Percentiles rank a stretch among this genome's conserved stretches.
Conservation (phyloP, 2,329 filamentous ascomycete species). For the Microdochium nivale region DNA sequence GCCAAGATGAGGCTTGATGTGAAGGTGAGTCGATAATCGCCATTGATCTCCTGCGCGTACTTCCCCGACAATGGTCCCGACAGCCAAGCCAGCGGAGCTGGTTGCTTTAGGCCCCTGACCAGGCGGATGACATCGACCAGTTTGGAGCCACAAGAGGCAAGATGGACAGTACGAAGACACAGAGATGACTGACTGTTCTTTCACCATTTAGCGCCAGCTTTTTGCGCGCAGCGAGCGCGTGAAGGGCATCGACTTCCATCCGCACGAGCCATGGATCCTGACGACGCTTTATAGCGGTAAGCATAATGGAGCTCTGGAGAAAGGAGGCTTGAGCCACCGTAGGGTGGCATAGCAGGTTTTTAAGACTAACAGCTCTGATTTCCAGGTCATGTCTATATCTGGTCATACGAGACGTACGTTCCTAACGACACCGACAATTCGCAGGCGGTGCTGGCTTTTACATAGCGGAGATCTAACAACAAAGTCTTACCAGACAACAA, state of each 20-base stretch:
- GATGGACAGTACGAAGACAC: too few relatives aligned
- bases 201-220: slow-evolving; percentile 58
- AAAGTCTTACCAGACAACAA: slow-evolving; percentile 44
- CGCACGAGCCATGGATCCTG: slow-evolving; percentile 91
- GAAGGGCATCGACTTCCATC: slow-evolving; percentile 96
- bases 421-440: not conserved
- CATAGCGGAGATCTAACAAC: not conserved
- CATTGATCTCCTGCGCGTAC: slow-evolving; percentile 3
- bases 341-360: not conserved
- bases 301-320: slow-evolving; percentile 10
- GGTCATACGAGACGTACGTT: slow-evolving; percentile 76
- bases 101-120: too few relatives aligned
- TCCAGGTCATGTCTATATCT: slow-evolving; percentile 93
- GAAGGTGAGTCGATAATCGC: slow-evolving; percentile 14
- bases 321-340: too few relatives aligned
- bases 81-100: too few relatives aligned
- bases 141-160: too few relatives aligned
- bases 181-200: too few relatives aligned
- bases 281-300: slow-evolving; percentile 93
- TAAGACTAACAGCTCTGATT: slow-evolving; percentile 3
- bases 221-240: slow-evolving; percentile 91
- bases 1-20: slow-evolving; percentile 21
- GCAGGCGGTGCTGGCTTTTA: not conserved
- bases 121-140: too few relatives aligned
- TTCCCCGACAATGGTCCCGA: slow-evolving; percentile 7